Evolutionary conservation across 306 rosid genomes (phyloP).

Genomic region (Psophocarpus tetragonolobus): DNA sequence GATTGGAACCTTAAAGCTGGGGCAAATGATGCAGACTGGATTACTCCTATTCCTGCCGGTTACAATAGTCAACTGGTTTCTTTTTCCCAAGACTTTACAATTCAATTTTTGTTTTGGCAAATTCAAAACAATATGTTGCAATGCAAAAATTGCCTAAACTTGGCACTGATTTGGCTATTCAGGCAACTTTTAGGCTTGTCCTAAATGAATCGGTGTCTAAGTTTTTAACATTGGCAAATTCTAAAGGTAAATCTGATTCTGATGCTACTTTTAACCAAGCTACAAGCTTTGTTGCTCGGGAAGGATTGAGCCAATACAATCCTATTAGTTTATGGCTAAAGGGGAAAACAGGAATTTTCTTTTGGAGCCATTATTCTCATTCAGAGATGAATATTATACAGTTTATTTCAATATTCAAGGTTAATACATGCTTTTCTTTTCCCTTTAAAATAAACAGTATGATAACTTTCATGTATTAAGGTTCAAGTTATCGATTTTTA

Average conservation of each 20-base stretch:
- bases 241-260: constrained; percentile 25
- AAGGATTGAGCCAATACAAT: constrained; percentile 60
- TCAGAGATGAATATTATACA: constrained; percentile 69
- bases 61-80: constrained; percentile 57
- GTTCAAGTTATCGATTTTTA: background rate
- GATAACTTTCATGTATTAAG: background rate
- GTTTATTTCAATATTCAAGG: constrained; percentile 47
- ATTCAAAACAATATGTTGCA: constrained; percentile 51
- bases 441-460: background rate
- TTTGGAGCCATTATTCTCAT: constrained; percentile 68
- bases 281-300: constrained; percentile 54
- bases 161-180: constrained; percentile 52
- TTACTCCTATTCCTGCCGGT: constrained; percentile 62
- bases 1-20: constrained; percentile 59
- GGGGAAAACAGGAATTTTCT: constrained; percentile 65
- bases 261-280: constrained; percentile 49
- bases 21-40: constrained; percentile 50
- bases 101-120: constrained; percentile 51
- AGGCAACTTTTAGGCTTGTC: constrained; percentile 79
- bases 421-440: background rate
- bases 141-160: constrained; percentile 51
- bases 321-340: constrained; percentile 75
- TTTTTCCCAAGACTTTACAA: constrained; percentile 48
- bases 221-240: background rate
- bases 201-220: constrained; percentile 32